phyloP scores from a whole-genome alignment of 495 filamentous ascomycete genomes.

The Lasiosphaeria miniovina region DNA sequence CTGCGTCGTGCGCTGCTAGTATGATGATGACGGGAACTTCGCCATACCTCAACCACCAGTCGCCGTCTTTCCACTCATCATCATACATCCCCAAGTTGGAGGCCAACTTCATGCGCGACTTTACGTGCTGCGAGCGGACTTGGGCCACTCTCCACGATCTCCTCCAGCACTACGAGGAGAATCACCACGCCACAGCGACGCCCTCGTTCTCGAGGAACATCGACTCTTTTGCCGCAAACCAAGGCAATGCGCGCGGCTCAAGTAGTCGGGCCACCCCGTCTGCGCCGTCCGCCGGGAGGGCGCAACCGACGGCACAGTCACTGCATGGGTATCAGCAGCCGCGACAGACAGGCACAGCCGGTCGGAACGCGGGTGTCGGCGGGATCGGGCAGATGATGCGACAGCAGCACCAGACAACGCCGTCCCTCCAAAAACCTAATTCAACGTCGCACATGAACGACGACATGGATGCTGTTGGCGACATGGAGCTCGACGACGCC shows the following conservation, averaged over 20 bases:
- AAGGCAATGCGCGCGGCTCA: constrained; percentile 19
- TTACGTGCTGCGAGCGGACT: constrained; percentile 84
- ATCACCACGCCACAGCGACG: constrained; percentile 57
- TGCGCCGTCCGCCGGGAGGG: constrained; percentile 19
- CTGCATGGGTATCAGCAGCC: constrained; percentile 39
- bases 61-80: constrained; percentile 93
- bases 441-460: constrained; percentile 46
- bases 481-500: constrained; percentile 96
- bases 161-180: constrained; percentile 93
- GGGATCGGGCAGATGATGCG: constrained; percentile 48
- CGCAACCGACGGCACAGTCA: constrained; percentile 25
- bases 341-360: constrained; percentile 30
- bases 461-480: constrained; percentile 84
- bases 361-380: constrained; percentile 33
- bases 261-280: constrained; percentile 26
- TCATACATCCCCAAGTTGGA: constrained; percentile 97
- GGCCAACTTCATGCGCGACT: constrained; percentile 95
- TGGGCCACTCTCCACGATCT: constrained; percentile 91
- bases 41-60: constrained; percentile 77
- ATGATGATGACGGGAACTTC: constrained; percentile 97
- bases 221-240: constrained; percentile 23
- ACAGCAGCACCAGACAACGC: constrained; percentile 38
- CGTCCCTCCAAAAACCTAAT: constrained; percentile 28
- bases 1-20: constrained; percentile 43
- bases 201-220: constrained; percentile 29